Base-by-base conservation (phyloP, 2,329 filamentous ascomycete genomes). In the Ophiostoma australiae region DNA sequence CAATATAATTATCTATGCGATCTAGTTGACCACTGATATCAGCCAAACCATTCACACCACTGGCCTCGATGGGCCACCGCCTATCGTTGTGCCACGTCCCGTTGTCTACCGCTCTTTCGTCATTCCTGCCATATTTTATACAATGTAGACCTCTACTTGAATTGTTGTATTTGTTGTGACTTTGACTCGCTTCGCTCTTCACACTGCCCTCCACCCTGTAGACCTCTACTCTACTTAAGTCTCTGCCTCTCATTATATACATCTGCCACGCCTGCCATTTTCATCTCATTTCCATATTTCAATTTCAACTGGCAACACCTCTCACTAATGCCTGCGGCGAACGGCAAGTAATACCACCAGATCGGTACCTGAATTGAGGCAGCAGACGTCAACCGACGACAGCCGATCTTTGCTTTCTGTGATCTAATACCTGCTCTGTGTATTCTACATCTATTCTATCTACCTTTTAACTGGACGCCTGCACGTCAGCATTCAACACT, bases 361-460 rank as follows among this genome's bases (percentile, higher is more conserved):
- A 58, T 58, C 23, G 52, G 52, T 58, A 58, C 52, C 52, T 58
- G 52, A 55, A 58, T 27, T n/a, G 52, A 27, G 52, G n/a, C 52
- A 23, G 17, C 52, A 58, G 52, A 15, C 10, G 52, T 58, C 52
- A 6, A 58, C 44, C 10, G 52, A 58, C 52, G n/a, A 27, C 52
- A 58, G 20, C 44, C 17, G 44, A 17, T 27, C 52, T 58, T 27
- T 27, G n/a, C n/a, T 55, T 27, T 31, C 27, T 31, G 1, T 3
- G 27, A 31, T 31, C 27, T 31, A 31, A 31, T 31, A 31, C 27
- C 1, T 31, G 27, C 37, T 39, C 11, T 39, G 8, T 39, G 37
- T 39, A 10, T 8, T 39, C 37, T 39, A 39, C 37, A 39, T 39
- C 37, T 39, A 39, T 39, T 39, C 37, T 39, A 11, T 39, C 37